Evolutionary conservation across 192 early-diverging fungal species (phyloP).

Genomic region (Coemansia sp.): DNA sequence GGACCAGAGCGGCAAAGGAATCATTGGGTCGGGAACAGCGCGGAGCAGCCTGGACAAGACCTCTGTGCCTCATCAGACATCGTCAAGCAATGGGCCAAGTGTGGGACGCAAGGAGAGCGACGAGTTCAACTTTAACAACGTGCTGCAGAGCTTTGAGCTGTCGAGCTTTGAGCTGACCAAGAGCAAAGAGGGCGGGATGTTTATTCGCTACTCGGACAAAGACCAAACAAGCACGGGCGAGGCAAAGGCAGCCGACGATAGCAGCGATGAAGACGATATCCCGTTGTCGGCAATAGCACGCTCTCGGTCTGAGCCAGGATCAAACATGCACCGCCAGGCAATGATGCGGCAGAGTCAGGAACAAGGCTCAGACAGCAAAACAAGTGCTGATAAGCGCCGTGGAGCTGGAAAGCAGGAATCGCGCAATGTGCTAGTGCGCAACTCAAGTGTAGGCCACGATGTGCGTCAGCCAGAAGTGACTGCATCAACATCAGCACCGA

Average conservation of each 20-base stretch:
- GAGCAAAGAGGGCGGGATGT: conserved; percentile 23
- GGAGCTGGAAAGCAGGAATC: background rate
- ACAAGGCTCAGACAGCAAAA: background rate
- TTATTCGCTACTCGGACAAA: conserved; percentile 29
- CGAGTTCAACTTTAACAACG: conserved; percentile 28
- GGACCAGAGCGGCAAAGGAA: no score
- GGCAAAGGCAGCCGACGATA: conserved; percentile 1
- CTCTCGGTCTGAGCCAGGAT: conserved; percentile 37
- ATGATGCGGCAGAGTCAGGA: background rate
- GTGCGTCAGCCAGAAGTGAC: conserved; percentile 1
- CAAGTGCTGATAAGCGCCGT: background rate
- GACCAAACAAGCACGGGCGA: background rate
- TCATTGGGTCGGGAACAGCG: no score
- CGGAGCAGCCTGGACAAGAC: no score
- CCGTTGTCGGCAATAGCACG: conserved; percentile 39
- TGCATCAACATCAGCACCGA: background rate
- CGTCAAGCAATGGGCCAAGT: no score
- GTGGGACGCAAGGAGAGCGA: conserved; percentile 2
- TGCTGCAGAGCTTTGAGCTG: conserved; percentile 37
- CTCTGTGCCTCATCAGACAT: no score
- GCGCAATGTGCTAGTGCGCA: conserved; percentile 6
- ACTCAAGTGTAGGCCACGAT: background rate
- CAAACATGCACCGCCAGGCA: background rate
- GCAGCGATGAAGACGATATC: conserved; percentile 43
- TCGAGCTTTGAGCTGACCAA: conserved; percentile 31